A percentile compares a stretch with the other conserved stretches of the same genome.
phyloP scores from a whole-genome alignment of 2,329 filamentous ascomycete genomes.

The Elsinoe ampelina region DNA sequence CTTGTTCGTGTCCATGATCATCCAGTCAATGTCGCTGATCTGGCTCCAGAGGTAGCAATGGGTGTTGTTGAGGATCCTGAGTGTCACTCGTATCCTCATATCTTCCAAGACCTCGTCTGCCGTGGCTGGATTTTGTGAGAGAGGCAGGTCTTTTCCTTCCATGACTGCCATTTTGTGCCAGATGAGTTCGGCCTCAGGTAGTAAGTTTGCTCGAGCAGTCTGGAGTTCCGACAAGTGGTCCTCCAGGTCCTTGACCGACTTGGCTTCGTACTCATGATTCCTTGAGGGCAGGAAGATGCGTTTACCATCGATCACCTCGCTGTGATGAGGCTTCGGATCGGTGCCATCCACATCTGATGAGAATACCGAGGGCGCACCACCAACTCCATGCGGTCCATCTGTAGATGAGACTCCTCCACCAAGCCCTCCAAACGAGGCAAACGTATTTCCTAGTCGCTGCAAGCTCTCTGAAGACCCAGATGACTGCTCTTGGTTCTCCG shows the following conservation, averaged over 20 bases:
- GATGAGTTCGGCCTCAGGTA: constrained; percentile 17
- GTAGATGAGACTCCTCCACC: neutral
- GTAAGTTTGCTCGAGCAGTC: constrained; percentile 6
- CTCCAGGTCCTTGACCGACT: constrained; percentile 13
- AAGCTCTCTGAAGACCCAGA: neutral
- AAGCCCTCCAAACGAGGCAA: neutral
- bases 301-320: constrained; percentile 16
- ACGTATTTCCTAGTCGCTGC: neutral
- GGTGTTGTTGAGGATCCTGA: constrained; percentile 16
- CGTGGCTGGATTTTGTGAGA: neutral
- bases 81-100: constrained; percentile 1
- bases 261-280: constrained; percentile 16
- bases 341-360: constrained; percentile 11
- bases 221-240: constrained; percentile 14
- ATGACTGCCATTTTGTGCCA: constrained; percentile 17
- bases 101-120: constrained; percentile 7
- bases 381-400: constrained; percentile 4
- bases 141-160: constrained; percentile 14
- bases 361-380: neutral
- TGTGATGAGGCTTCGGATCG: constrained; percentile 17
- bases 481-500: neutral
- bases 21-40: constrained; percentile 18
- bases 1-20: constrained; percentile 20
- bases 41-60: constrained; percentile 17
- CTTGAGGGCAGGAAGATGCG: constrained; percentile 15